Percentiles rank a stretch among this genome's conserved stretches.
phyloP scores from a whole-genome alignment of 345 rosid genomes.

The Populus tremula region DNA sequence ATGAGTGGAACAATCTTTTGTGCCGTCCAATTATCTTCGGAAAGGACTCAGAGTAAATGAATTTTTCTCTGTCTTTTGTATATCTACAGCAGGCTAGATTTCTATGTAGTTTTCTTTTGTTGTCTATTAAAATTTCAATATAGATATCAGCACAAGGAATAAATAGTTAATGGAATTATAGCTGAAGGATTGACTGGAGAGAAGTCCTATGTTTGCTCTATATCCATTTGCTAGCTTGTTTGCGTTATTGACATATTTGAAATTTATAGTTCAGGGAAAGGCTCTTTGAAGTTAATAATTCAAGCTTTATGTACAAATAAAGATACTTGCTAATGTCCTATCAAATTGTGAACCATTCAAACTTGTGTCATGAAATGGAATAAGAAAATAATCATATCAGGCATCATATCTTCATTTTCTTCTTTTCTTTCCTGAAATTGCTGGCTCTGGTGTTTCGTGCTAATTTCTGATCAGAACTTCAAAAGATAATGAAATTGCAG shows the following conservation, averaged over 20 bases:
- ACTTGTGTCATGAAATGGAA: neutral
- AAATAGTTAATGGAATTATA: neutral
- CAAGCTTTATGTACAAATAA: neutral
- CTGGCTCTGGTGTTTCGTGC: neutral
- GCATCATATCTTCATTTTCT: neutral
- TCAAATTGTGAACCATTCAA: neutral
- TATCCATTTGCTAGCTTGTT: neutral
- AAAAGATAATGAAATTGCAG: neutral
- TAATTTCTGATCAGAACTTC: neutral
- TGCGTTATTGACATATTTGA: neutral
- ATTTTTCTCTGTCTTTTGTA: neutral
- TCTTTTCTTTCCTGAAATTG: neutral
- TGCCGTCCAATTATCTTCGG: neutral
- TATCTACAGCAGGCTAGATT: neutral
- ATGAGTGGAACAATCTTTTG: neutral
- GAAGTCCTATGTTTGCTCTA: neutral
- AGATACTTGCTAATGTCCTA: neutral
- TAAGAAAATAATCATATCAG: neutral
- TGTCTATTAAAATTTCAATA: neutral
- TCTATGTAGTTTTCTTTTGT: neutral
- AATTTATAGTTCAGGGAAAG: neutral
- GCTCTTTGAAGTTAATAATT: neutral
- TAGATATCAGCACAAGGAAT: neutral
- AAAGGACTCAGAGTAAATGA: neutral
- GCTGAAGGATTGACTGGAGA: neutral